These are phyloP conservation scores for Alternaria rosae DNA, from an alignment of 2,329 filamentous ascomycete species.

Conservation along the genomic window DNA sequence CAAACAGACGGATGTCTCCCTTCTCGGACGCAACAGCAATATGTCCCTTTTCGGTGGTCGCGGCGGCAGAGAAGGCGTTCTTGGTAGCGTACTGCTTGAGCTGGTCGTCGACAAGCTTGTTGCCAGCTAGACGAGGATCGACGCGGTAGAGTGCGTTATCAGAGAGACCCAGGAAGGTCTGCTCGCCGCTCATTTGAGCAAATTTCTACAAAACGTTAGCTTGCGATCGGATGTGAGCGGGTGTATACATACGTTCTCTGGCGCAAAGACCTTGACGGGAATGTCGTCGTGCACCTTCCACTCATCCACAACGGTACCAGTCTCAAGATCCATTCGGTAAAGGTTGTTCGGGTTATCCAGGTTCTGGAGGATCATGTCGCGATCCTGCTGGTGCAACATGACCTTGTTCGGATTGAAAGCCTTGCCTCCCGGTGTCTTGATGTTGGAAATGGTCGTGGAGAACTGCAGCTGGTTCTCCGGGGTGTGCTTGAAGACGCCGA, in stretches of 20 bases:
- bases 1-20: constrained; percentile 95
- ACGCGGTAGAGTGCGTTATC: constrained; percentile 92
- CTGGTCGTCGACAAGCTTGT: constrained; percentile 91
- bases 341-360: constrained; percentile 83
- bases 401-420: constrained; percentile 95
- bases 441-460: constrained; percentile 95
- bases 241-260: constrained; percentile 71
- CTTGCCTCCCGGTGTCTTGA: constrained; percentile 81
- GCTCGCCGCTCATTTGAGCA: constrained; percentile 92
- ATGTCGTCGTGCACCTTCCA: constrained; percentile 99
- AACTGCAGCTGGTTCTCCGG: constrained; percentile 92
- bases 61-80: constrained; percentile 94
- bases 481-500: constrained; percentile 98
- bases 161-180: constrained; percentile 93
- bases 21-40: constrained; percentile 98
- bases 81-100: constrained; percentile 97
- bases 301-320: constrained; percentile 96
- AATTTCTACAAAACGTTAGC: constrained; percentile 73
- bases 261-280: constrained; percentile 87
- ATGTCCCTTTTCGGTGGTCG: constrained; percentile 95
- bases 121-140: constrained; percentile 86
- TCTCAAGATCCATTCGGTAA: constrained; percentile 97
- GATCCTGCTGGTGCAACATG: constrained; percentile 92
- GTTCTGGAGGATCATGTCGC: constrained; percentile 89
- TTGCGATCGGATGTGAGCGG: neutral